Base-by-base conservation (phyloP, 257 asterid genomes). In the Capsicum chinense region DNA sequence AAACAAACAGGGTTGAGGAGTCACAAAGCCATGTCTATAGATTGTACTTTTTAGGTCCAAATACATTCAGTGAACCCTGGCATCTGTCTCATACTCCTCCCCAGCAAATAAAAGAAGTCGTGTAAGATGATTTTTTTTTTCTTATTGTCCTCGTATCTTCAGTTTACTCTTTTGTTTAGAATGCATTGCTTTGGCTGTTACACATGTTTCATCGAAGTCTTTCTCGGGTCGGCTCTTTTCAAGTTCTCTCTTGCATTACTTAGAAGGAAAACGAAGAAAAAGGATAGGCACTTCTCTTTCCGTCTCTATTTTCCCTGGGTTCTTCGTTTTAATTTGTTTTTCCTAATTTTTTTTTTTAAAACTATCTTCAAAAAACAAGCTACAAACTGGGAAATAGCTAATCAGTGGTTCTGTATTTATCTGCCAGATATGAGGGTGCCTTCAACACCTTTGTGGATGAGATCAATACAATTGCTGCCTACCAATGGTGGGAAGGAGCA, bases 401-500 rank as follows among this genome's bases (percentile, higher is more conserved):
- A 54, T 78, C 50, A 78, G 64, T 54, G 84, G 83, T 80, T 19
- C 57, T 79, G 63, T 66, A 85, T 66, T 85, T 16, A 74, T 85
- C 87, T 88, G 92, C 89, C 94, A 97, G 99, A 86, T 94, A 93
- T 54, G 99, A 95, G 90, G 94, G 95, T 86, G 94, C 98, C 79
- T 97, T 95, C 90, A 95, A 92, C 84, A 85, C 90, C 44, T 97
- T 97, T 82, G 99, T 97, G 85, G 99, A 95, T 83, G 99, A 97
- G 89, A 91, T 95, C 79, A 95, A 97, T 87, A 92, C 95, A 80
- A 95, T 97, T 86, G 97, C 98, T 62, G 88, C 97, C 71, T 97
- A 95, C 89, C 98, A 97, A 84, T 97, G 99, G 99, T 97, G 99
- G 99, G 99, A 97, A 88, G 99, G 99, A 79, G 91, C 99, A 59